Base-by-base conservation (phyloP, 768 basidiomycete species). In the Pulveroboletus sp. region DNA sequence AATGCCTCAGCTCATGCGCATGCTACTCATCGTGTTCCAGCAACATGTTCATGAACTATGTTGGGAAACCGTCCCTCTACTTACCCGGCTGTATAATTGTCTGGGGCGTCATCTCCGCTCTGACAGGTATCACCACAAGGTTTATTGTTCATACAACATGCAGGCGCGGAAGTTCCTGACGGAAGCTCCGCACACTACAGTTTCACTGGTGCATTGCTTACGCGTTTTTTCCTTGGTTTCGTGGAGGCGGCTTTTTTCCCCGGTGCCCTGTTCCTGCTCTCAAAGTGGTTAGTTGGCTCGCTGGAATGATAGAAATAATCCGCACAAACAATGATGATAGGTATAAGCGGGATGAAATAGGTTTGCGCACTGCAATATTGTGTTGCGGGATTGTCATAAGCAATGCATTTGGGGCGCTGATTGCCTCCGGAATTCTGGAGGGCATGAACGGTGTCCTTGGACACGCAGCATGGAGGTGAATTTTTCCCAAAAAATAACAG, bases 31-130 rank as follows among this genome's bases (percentile, higher is more conserved):
- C 3, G 48, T 39, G 32, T 34, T 48, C n/a, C 50, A 88, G 87
- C 10, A 87, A 86, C 59, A 83, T 86, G 77, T 78, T 85, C 54
- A 67, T 87, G 39, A 82, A 84, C 55, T 74, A 78, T 59, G 78
- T 84, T 17, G 85, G 82, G 37, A 69, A 76, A 58, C 87, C 86
- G 4, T 87, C 84, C 0, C 64, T 82, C 49, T 84, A 87, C 64
- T 70, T 87, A 4, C 82, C 86, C 0, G 56, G 49, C 37, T 83
- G 80, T 56, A 87, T 88, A 85, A 71, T 80, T 9, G 56, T 86
- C 24, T 89, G 86, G 86, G 90, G 87, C 3, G 67, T 69, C 25
- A 75, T 82, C 16, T 83, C 81, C 13, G 63, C 72, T 34, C 55
- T 79, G 47, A 83, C 78, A 25, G 65, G 64, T 2, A 41, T 69